Base-by-base conservation (phyloP, 495 filamentous ascomycete genomes). In the Aspergillus sclerotiicarbonarius region DNA sequence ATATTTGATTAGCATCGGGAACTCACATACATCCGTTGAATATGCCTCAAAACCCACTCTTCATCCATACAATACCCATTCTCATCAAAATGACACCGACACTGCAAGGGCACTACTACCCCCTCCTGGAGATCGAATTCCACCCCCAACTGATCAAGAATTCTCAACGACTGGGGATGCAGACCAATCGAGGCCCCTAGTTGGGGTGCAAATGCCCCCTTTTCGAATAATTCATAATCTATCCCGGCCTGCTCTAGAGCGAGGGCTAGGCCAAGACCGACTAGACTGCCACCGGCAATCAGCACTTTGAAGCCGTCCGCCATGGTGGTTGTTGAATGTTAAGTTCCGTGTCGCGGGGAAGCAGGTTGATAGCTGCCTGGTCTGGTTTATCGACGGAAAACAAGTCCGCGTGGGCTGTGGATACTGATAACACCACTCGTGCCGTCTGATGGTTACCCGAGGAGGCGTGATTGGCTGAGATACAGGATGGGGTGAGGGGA, bases 151-250 rank as follows among this genome's bases (percentile, higher is more conserved):
- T 64, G 62, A 31, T 64, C 53, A 30, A 64, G 54, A 39, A 64
- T 64, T 1, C 54, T 19, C 6, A 60, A 43, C 4, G 54, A 51
- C 19, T 63, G 57, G 6, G 61, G 61, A 18, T 54, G 49, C 8
- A 63, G 21, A 37, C 61, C 61, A 19, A 63, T 63, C 4, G 57
- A 63, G 3, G 61, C 62, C 3, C 62, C 62, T 2, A 64, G 51
- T 19, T 64, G 54, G 0, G 62, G 54, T 29, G 58, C 62, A 8
- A 64, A 58, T 1, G 60, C 54, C 18, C 54, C 54, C 29, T 58
- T 60, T 20, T 61, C 62, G 20, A 61, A 58, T 15, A 64, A 39
- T n/a, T 61, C 62, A 29, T 61, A 64, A 4, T 64, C 58, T 44
- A 64, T 58, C 30, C 57, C 58, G 15, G 57, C 62, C 3, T 48